Base-by-base conservation (phyloP, 176 grass and related monocot genomes). In the Ampelocalamus luodianensis region DNA sequence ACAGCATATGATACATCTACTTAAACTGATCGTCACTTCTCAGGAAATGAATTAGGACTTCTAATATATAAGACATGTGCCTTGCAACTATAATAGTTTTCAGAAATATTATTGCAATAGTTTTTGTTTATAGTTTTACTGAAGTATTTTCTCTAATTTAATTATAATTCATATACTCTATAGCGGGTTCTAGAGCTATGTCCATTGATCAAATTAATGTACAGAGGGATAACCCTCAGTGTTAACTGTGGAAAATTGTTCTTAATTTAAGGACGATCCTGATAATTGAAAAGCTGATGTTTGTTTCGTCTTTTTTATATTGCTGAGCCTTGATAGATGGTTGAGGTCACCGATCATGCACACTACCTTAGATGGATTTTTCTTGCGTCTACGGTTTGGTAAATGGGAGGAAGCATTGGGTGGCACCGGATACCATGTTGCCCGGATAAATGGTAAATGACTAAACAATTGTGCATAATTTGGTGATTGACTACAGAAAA, bases 341-440 rank as follows among this genome's bases (percentile, higher is more conserved):
- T 60, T 98, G 72, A 82, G 79, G 82, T 92, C 91, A 71, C 85
- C 91, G 16, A 85, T 92, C 65, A 68, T 79, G 79, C 48, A 84
- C 42, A 87, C 79, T 65, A 89, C 79, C 34, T 61, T 98, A 63
- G 91, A 98, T 65, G 96, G 96, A 0, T 93, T 98, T 81, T 98
- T 92, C 79, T 88, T 98, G 79, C 91, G 93, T 86, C 77, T 98
- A 59, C 85, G 93, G 60, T 90, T 95, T 72, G 89, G 96, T 27
- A 98, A 93, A 85, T 95, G 81, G 96, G 92, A 98, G 37, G 83
- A 92, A 86, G 93, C 78, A 87, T 81, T 92, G 73, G 91, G 96
- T 56, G 90, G 91, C 83, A 93, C 96, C 10, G 93, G 93, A 82
- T 98, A 98, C 38, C 89, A 92, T 83, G 96, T 95, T 50, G 91